Base-by-base conservation (phyloP, 2,329 filamentous ascomycete species). In the Diaporthe aspalathi region DNA sequence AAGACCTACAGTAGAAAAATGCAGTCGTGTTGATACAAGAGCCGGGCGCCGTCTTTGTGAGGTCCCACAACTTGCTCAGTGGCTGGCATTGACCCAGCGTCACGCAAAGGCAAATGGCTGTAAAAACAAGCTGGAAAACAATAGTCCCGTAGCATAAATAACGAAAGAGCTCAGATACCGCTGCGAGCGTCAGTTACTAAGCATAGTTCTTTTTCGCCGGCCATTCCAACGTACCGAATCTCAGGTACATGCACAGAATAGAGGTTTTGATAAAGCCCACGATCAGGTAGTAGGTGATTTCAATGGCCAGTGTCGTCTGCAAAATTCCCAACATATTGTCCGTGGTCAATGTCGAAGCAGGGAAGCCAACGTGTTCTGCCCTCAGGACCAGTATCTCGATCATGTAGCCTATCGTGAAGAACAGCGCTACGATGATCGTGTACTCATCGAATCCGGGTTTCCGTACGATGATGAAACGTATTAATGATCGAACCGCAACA, bases 211-310 rank as follows among this genome's bases (percentile, higher is more conserved):
- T 29, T 6, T 29, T 9, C 8, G 9, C 3, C 8, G n/a, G 5
- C 6, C 49, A 20, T 1, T 45, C 52, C 29, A 67, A 38, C 77
- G 45, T 78, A 83, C 82, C 80, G 54, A 86, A 84, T 35, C 84
- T 79, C 16, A 86, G 79, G 62, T 86, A 86, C 70, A 84, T 84
- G 71, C 80, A 80, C 1, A 86, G 76, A 38, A 86, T 84, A 0
- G 83, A 86, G 0, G 80, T 76, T 73, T 86, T 86, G 63, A 85
- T 80, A 22, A 78, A 76, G 17, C 78, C 78, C 11, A 86, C 71
- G 22, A 80, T 80, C 14, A 78, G 72, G 35, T 83, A 84, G 73
- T 85, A 86, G 27, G 82, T 78, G 50, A 83, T 74, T 43, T 84
- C 80, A 2, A 84, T 80, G 5, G 79, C 81, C 7, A 83, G 73